Percentiles rank a stretch among this genome's conserved stretches.
These are phyloP conservation scores for Talaromyces wortmannii DNA, from an alignment of 495 filamentous ascomycete genomes.

Conservation along the genomic window DNA sequence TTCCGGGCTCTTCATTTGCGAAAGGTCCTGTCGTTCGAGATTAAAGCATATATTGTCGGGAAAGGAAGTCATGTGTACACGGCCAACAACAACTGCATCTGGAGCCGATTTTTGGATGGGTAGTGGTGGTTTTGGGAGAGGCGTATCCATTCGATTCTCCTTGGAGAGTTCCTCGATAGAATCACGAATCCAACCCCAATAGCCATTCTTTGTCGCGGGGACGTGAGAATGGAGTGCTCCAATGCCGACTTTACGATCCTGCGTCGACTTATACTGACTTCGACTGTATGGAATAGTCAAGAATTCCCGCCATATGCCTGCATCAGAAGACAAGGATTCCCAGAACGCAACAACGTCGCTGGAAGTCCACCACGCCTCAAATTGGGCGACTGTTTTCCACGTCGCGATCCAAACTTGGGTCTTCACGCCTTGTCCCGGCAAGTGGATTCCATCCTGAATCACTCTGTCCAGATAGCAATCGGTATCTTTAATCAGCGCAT, in stretches of 20 bases:
- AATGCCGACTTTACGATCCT: conserved; percentile 4
- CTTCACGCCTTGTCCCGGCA: too few relatives aligned
- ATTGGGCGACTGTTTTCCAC: conserved; percentile 8
- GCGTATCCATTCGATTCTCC: conserved; percentile 8
- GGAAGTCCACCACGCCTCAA: conserved; percentile 10
- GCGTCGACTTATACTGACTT: conserved; percentile 15
- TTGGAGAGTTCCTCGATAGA: background rate
- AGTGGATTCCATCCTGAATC: too few relatives aligned
- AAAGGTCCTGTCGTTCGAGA: conserved; percentile 22
- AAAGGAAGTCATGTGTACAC: conserved; percentile 9
- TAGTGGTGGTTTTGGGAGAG: too few relatives aligned
- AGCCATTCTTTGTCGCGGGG: conserved; percentile 14
- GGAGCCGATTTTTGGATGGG: background rate
- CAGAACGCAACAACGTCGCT: conserved; percentile 14
- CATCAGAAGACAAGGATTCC: conserved; percentile 12
- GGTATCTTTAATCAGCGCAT: too few relatives aligned
- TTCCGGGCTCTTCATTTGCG: conserved; percentile 8
- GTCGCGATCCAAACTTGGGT: conserved; percentile 9
- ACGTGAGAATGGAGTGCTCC: conserved; percentile 11
- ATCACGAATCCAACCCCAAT: conserved; percentile 21
- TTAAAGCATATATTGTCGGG: conserved; percentile 23
- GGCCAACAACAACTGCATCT: conserved; percentile 7
- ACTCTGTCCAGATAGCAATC: too few relatives aligned
- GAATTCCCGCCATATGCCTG: conserved; percentile 22
- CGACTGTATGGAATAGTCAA: conserved; percentile 10